Percentiles rank a stretch among this genome's conserved stretches.
Evolutionary conservation across 2,329 filamentous ascomycete genomes (phyloP).

Genomic region (Aspergillus vadensis): DNA sequence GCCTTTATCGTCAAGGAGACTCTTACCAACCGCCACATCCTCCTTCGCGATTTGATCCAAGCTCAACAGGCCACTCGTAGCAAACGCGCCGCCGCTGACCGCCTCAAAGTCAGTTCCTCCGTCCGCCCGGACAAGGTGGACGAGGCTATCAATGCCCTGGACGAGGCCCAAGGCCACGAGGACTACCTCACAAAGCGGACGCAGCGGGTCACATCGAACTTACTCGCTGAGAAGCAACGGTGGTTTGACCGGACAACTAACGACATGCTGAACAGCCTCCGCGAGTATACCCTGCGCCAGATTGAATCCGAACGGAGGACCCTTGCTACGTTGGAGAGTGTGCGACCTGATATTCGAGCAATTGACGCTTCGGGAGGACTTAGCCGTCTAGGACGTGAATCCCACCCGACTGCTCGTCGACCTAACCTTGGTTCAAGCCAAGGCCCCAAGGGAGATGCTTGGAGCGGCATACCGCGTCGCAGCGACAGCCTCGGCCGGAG

Average conservation of each 20-base stretch:
- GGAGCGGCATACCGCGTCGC: constrained; percentile 88
- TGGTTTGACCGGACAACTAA: constrained; percentile 86
- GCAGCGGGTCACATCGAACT: constrained; percentile 82
- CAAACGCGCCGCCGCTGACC: constrained; percentile 82
- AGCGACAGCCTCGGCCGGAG: constrained; percentile 77
- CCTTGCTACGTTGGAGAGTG: constrained; percentile 87
- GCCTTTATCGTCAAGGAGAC: constrained; percentile 98
- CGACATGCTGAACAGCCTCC: constrained; percentile 80
- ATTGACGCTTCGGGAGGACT: constrained; percentile 91
- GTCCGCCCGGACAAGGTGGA: constrained; percentile 95
- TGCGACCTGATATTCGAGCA: constrained; percentile 86
- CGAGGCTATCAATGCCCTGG: constrained; percentile 87
- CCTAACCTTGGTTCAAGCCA: constrained; percentile 82
- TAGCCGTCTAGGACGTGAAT: constrained; percentile 83
- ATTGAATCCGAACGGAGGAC: constrained; percentile 95
- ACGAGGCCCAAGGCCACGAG: constrained; percentile 83
- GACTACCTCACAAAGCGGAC: constrained; percentile 81
- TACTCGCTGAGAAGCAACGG: constrained; percentile 82
- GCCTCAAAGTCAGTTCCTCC: constrained; percentile 81
- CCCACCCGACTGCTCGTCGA: constrained; percentile 74
- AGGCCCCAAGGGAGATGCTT: constrained; percentile 95
- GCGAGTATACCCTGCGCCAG: constrained; percentile 90
- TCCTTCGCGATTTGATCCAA: constrained; percentile 88
- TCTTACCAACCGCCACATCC: constrained; percentile 93
- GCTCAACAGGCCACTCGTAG: constrained; percentile 82